phyloP scores from a whole-genome alignment of 2,329 filamentous ascomycete genomes.

The Aspergillus calidoustus region DNA sequence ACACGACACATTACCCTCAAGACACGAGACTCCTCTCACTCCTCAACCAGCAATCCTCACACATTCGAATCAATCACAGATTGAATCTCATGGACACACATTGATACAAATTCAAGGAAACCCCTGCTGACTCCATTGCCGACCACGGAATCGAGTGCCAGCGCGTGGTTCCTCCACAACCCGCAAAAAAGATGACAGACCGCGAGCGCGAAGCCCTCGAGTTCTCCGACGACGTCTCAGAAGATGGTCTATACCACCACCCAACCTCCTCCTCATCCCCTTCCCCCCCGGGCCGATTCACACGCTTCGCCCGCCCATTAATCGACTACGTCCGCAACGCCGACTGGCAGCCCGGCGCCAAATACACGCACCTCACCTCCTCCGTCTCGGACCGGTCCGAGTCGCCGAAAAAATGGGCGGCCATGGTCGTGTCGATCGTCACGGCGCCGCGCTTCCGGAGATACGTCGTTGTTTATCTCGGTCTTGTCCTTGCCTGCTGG shows the following conservation, averaged over 20 bases:
- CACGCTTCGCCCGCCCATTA: slow-evolving; percentile 36
- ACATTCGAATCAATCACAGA: neutral
- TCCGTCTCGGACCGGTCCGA: slow-evolving; percentile 25
- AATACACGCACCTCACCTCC: slow-evolving; percentile 26
- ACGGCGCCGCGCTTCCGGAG: slow-evolving; percentile 49
- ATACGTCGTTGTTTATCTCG: slow-evolving; percentile 41
- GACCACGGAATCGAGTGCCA: neutral
- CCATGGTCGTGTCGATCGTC: slow-evolving; percentile 37
- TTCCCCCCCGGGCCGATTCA: slow-evolving; percentile 18
- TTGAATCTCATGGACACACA: neutral
- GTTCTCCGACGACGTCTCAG: slow-evolving; percentile 39
- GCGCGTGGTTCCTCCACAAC: neutral
- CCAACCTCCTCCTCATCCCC: slow-evolving; percentile 13
- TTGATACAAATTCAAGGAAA: neutral
- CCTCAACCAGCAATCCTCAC: neutral
- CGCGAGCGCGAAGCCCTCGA: slow-evolving; percentile 34
- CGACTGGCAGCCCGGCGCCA: slow-evolving; percentile 39
- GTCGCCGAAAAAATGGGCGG: slow-evolving; percentile 26
- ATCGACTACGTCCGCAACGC: slow-evolving; percentile 44
- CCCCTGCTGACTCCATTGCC: neutral
- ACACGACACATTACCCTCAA: slow-evolving; percentile 5
- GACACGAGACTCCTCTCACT: neutral
- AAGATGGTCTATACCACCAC: slow-evolving; percentile 24
- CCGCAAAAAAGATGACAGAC: slow-evolving; percentile 1
- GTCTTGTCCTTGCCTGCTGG: slow-evolving; percentile 37